Evolutionary conservation across 1,139 yeast species (phyloP), one percentile per base, ranked within the genome.

Genomic region (Scheffersomyces titani): DNA sequence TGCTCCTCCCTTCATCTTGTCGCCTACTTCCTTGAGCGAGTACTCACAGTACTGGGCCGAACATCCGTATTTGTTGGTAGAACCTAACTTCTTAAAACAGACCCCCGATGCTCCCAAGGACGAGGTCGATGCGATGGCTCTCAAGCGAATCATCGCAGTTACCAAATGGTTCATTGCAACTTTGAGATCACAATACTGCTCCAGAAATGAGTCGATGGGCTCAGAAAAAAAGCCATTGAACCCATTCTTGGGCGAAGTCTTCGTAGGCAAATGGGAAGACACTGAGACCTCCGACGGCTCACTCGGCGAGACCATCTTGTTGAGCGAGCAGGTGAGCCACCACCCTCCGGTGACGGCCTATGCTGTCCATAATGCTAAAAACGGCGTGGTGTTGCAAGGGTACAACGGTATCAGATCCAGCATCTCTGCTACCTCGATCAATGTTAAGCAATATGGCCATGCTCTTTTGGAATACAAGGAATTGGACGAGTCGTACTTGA

Each of bases 291-390:
- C 81, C 19, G 70, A 73, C 36, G 82, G 80, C 45, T 66, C 66
- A 50, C 72, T 83, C 13, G 96, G 96, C 44, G 93, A 89, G 61
- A 89, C 97, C 19, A 73, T 84, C 19, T 79, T 93, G 61, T 80
- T 91, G 55, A 86, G 93, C 57, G 98, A 94, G 73, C 98, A 94
- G 74, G 98, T 93, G 20, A 86, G 92, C 61, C 98, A 93, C 74
- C 98, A 93, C 70, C 98, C 98, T 19, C 98, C 98, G 21, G 88
- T 90, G 45, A 92, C 98, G 19, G 98, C 96, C 2, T 94, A 92
- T 70, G 83, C 91, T 46, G 82, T 94, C 55, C 77, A 82, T 69
- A 92, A 92, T 70, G 90, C 88, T 61, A 82, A 85, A 66, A 82
- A 89, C 69, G 82, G 89, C 53, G 86, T 89, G 22, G 74, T 78